Evolutionary conservation across 179 eudicot species (phyloP), one percentile per base, ranked within the genome.

Genomic region (Actinidia polygama): DNA sequence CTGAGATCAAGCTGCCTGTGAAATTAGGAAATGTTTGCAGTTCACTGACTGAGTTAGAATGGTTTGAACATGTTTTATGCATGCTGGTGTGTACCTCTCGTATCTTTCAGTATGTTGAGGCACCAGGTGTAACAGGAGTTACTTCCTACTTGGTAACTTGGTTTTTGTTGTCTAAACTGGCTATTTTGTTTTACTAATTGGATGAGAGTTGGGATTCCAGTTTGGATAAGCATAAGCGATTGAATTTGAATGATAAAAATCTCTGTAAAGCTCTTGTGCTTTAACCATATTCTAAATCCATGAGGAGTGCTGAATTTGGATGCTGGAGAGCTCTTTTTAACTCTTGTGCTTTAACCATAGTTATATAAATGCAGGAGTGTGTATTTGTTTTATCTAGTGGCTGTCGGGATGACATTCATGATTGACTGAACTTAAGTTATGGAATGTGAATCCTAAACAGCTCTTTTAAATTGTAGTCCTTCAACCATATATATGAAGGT

Each of bases 371-470:
- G 36, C 36, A 30, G 36, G 36, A 30, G 36, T 30, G 36, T 30
- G 36, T 30, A 30, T 30, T 30, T 30, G 36, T 30, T 30, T 30
- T 30, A 30, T 30, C 36, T 2, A 30, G 36, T 30, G 36, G 36
- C 36, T 23, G 51, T 26, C n/a, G 50, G 6, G 72, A 50, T 74
- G 36, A 46, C 47, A 8, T 73, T 81, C 59, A 30, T 66, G 19
- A 63, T 55, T 10, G 66, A 11, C 44, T 62, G 24, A 72, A 72
- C 8, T 36, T 73, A 44, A 46, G 50, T 16, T 19, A 11, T 50
- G 72, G 15, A 81, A 61, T 58, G 58, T 77, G 55, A 30, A 77
- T 77, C 47, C 30, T 59, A n/a, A 44, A 77, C 62, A 14, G 80
- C 70, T 46, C 8, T 62, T 76, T 36, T n/a, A 75, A 76, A 58